These are phyloP conservation scores for Phaeophleospora eucalypticola DNA, from an alignment of 2,329 filamentous ascomycete species.

Conservation along the genomic window DNA sequence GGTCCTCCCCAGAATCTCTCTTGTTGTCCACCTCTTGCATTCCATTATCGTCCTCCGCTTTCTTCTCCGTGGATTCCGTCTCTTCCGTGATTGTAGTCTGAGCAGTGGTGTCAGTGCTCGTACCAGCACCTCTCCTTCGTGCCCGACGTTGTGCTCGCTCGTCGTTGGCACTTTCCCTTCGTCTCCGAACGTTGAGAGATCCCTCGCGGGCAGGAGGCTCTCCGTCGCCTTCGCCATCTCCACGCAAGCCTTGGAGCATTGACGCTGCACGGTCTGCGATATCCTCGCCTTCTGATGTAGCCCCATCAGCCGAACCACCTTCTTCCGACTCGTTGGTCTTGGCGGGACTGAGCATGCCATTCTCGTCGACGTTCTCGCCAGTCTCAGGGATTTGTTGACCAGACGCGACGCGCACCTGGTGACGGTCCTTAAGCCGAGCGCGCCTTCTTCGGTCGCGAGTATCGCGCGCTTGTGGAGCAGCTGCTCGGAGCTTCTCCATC, in stretches of 20 bases:
- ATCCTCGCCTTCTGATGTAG: conserved; percentile 57
- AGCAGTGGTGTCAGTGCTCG: conserved; percentile 31
- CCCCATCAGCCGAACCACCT: conserved; percentile 26
- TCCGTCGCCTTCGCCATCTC: conserved; percentile 57
- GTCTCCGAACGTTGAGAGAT: conserved; percentile 54
- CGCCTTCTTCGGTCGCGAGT: conserved; percentile 83
- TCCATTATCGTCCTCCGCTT: conserved; percentile 10
- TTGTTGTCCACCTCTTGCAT: not conserved
- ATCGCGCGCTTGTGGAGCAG: conserved; percentile 83
- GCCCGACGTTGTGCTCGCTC: conserved; percentile 66
- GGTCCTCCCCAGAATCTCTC: conserved; percentile 1
- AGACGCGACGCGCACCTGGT: conserved; percentile 83
- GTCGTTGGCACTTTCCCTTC: conserved; percentile 73
- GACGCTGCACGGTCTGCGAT: conserved; percentile 80
- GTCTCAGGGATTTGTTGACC: conserved; percentile 81
- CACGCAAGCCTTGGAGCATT: conserved; percentile 76
- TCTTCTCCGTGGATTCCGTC: conserved; percentile 13
- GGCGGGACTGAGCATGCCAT: conserved; percentile 27
- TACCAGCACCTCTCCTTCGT: conserved; percentile 38
- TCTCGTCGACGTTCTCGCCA: conserved; percentile 31
- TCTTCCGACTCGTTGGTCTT: conserved; percentile 21
- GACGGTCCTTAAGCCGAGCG: conserved; percentile 81
- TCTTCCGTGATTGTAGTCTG: conserved; percentile 36
- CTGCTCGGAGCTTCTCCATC: conserved; percentile 88
- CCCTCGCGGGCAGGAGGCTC: conserved; percentile 34